Percentiles rank a stretch among this genome's conserved stretches.
These are phyloP conservation scores for Exophiala phaeomuriformis DNA, from an alignment of 2,329 filamentous ascomycete genomes.

Conservation along the genomic window DNA sequence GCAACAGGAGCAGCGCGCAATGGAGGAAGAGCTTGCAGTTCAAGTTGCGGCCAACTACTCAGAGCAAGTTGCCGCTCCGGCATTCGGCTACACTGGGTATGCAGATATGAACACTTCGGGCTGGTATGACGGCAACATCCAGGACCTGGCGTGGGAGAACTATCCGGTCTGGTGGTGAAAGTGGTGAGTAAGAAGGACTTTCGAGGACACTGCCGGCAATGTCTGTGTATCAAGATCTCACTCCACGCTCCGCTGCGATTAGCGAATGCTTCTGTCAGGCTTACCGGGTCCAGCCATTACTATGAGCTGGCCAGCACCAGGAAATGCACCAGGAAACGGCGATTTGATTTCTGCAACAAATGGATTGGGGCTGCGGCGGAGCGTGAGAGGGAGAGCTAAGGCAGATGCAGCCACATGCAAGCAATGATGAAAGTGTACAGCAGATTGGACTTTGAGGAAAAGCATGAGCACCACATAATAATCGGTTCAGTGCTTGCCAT, in stretches of 20 bases:
- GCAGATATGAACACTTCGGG: neutral
- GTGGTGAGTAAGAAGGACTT: neutral
- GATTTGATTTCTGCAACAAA: too few relatives aligned
- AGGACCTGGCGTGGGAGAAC: slow-evolving; percentile 1
- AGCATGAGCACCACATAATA: too few relatives aligned
- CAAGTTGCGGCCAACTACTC: neutral
- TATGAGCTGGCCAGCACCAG: too few relatives aligned
- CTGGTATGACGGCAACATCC: slow-evolving; percentile 3
- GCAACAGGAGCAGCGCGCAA: slow-evolving; percentile 2
- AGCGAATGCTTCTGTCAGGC: neutral
- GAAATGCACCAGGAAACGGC: too few relatives aligned
- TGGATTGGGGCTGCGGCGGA: too few relatives aligned
- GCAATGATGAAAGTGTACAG: too few relatives aligned
- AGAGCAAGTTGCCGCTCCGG: neutral
- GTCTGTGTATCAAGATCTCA: neutral
- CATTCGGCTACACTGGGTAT: neutral
- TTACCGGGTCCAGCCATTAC: too few relatives aligned
- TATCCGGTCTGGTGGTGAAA: slow-evolving; percentile 6
- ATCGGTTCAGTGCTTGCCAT: too few relatives aligned
- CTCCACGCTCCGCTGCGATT: neutral
- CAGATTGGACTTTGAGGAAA: too few relatives aligned
- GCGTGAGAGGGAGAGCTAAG: too few relatives aligned
- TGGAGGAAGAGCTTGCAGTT: neutral
- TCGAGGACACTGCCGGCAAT: neutral
- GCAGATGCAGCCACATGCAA: too few relatives aligned